Evolutionary conservation across 352 stramenopile species (phyloP).

Genomic region (Globisporangium spiculum): DNA sequence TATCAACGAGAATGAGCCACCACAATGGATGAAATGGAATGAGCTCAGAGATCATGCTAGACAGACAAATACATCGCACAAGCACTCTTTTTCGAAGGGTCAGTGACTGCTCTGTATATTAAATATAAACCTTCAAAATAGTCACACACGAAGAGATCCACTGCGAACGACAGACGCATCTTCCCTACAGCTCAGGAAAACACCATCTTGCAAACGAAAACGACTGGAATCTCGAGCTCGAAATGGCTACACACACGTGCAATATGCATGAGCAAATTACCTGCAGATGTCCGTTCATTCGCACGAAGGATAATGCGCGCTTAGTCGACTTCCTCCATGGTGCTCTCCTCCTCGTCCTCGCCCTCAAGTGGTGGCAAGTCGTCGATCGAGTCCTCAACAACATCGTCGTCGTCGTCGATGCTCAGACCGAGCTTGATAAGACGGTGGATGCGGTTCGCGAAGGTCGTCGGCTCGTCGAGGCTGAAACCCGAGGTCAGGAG

Average conservation of each 20-base stretch:
- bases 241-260: conserved; percentile 1
- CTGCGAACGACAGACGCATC: conserved; percentile 29
- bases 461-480: conserved; percentile 98
- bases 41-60: background rate
- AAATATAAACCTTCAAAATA: conserved; percentile 71
- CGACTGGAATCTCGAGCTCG: background rate
- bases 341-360: conserved; percentile 95
- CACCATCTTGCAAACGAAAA: background rate
- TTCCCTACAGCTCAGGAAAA: conserved; percentile 8
- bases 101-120: conserved; percentile 34
- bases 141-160: conserved; percentile 36
- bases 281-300: conserved; percentile 1
- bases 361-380: conserved; percentile 97
- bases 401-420: conserved; percentile 98
- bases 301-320: conserved; percentile 6
- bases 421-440: conserved; percentile 99
- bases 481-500: conserved; percentile 99
- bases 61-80: background rate
- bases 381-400: conserved; percentile 92
- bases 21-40: background rate
- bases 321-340: conserved; percentile 99
- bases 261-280: conserved; percentile 3
- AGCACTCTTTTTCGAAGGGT: background rate
- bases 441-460: conserved; percentile 98
- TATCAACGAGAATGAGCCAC: background rate